Conservation (phyloP, 768 basidiomycete genomes). For the Rhizopogon salebrosus region DNA sequence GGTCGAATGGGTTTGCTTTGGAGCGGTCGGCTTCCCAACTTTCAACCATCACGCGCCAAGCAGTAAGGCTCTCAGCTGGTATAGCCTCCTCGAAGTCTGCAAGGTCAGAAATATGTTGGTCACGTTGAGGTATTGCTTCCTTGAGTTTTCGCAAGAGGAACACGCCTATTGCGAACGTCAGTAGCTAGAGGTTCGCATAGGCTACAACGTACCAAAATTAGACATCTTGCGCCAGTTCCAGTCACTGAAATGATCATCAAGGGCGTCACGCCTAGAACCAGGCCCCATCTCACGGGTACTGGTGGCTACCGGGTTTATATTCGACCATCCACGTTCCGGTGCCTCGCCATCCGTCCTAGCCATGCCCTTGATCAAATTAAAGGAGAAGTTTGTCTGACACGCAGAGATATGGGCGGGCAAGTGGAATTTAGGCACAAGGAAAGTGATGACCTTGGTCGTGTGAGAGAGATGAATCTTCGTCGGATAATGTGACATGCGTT, state of each 20-base stretch:
- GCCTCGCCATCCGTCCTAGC: conserved; percentile 1
- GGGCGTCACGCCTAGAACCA: conserved; percentile 14
- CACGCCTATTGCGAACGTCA: background rate
- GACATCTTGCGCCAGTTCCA: background rate
- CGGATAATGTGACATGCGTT: conserved; percentile 1
- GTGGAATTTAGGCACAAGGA: conserved; percentile 13
- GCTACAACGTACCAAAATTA: background rate
- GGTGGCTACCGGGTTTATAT: conserved; percentile 8
- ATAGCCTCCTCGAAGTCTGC: background rate
- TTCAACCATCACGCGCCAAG: conserved; percentile 1
- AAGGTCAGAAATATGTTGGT: background rate
- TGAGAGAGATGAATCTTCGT: background rate
- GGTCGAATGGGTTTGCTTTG: conserved; percentile 8
- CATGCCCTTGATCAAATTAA: background rate
- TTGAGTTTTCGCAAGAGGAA: background rate
- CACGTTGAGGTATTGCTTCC: background rate
- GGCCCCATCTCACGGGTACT: conserved; percentile 17
- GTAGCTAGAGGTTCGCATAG: too few relatives aligned
- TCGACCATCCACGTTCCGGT: conserved; percentile 12
- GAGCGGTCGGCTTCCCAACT: conserved; percentile 6
- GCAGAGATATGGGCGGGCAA: background rate
- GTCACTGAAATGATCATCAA: conserved; percentile 20
- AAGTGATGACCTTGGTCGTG: background rate
- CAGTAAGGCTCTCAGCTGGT: background rate
- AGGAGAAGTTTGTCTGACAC: background rate